A percentile compares a stretch with the other conserved stretches of the same genome.
Conservation (phyloP, 2,329 filamentous ascomycete species). For the Hypoxylon sp. region DNA sequence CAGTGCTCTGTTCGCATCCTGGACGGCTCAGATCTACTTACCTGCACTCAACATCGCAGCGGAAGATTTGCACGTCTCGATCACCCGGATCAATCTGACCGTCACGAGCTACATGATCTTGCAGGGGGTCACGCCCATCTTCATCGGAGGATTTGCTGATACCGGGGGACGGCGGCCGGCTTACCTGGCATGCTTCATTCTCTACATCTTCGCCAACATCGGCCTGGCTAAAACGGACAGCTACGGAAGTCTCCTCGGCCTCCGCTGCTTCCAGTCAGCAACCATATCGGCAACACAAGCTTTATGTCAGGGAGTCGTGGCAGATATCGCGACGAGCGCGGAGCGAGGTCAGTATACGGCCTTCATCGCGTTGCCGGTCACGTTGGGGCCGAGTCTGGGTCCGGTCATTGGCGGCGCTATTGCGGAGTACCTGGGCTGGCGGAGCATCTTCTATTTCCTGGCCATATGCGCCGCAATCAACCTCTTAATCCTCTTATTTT, state of each 20-base stretch:
- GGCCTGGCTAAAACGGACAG: constrained; percentile 59
- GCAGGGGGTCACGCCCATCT: constrained; percentile 66
- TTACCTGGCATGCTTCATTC: constrained; percentile 61
- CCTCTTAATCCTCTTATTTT: constrained; percentile 65
- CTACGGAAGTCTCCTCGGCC: constrained; percentile 60
- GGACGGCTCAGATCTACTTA: constrained; percentile 50
- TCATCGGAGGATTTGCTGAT: constrained; percentile 64
- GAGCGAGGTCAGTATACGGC: constrained; percentile 69
- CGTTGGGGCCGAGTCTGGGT: constrained; percentile 59
- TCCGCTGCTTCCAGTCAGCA: constrained; percentile 64
- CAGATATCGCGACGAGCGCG: constrained; percentile 67
- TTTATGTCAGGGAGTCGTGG: constrained; percentile 65
- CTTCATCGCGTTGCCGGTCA: constrained; percentile 59
- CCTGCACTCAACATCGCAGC: constrained; percentile 49
- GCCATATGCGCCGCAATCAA: constrained; percentile 65
- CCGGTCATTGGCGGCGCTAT: constrained; percentile 64
- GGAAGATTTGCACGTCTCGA: constrained; percentile 44
- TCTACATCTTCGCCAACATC: constrained; percentile 61
- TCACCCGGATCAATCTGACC: constrained; percentile 52
- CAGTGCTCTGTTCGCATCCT: constrained; percentile 48
- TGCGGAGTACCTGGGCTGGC: constrained; percentile 72
- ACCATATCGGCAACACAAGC: constrained; percentile 68
- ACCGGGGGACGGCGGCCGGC: constrained; percentile 60
- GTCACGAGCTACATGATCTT: constrained; percentile 62
- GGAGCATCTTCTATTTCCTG: constrained; percentile 76